Evolutionary conservation across 2,329 filamentous ascomycete genomes (phyloP), one percentile per base, ranked within the genome.

Genomic region (Ceratocystis harringtonii): DNA sequence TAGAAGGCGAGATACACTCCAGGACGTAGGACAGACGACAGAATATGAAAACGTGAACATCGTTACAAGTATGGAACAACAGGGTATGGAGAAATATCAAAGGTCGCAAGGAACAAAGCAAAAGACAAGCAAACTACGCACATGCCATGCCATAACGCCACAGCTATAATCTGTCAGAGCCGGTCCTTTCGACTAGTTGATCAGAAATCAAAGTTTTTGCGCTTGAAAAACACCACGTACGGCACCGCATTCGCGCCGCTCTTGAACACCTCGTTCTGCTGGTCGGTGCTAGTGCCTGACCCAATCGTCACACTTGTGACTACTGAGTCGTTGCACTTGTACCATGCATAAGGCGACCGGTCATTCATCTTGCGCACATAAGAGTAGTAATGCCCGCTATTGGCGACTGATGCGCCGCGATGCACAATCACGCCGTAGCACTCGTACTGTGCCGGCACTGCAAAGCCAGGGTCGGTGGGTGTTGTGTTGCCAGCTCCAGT

Each of bases 391-490:
- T 96, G 92, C 0, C 92, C 92, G 19, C 52, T 55, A 62, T 82
- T 83, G 45, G 83, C 82, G 63, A 88, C 78, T 0, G 80, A 84
- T 0, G 77, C 76, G 25, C 92, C 92, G 3, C 83, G 75, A 73
- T 96, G 92, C 68, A 88, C 80, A 64, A 95, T 83, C 5, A 96
- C 87, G 1, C 86, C 92, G 72, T 95, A 96, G 63, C 89, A 86
- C 72, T 95, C 87, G 74, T 96, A 99, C 4, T 79, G 77, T 15
- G 61, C 50, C 0, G 88, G 86, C 0, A 75, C 76, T 1, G 71
- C 70, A 66, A 81, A 79, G 15, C 76, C 76, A 8, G 70, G 74
- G 66, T 78, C 77, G 67, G 74, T 72, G 48, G 74, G 70, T 32
- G 55, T 30, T 7, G 22, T 22, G 32, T 17, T 58, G 28, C 55